A percentile compares a stretch with the other conserved stretches of the same genome.
phyloP scores from a whole-genome alignment of 208 protist genomes.

The Leishmania lainsoni region DNA sequence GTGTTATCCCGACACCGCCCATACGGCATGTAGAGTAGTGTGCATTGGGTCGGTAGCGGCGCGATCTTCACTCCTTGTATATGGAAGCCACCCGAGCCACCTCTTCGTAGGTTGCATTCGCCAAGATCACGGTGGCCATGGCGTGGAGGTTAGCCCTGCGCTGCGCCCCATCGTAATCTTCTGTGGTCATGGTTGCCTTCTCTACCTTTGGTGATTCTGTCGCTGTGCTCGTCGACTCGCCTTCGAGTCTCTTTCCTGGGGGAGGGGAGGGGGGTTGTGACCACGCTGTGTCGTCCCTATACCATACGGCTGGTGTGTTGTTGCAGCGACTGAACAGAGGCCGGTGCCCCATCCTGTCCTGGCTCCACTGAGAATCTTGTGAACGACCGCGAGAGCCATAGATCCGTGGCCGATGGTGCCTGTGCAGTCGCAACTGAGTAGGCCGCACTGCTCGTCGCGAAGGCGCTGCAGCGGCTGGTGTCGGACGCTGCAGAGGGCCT shows the following conservation, averaged over 20 bases:
- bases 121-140: slow-evolving; percentile 22
- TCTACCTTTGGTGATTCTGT: not conserved
- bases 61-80: not conserved
- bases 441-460: no score
- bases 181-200: not conserved
- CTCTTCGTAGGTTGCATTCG: slow-evolving; percentile 29
- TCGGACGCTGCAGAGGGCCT: not conserved
- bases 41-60: no score
- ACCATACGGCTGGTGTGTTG: not conserved
- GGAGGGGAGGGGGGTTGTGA: not conserved
- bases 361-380: not conserved
- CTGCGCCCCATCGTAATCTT: slow-evolving; percentile 10
- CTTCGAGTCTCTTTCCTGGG: no score
- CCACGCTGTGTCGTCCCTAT: not conserved
- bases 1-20: no score
- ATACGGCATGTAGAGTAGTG: no score
- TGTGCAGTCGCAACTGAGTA: not conserved
- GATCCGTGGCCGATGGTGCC: not conserved
- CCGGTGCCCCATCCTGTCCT: not conserved
- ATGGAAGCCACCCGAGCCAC: slow-evolving; percentile 14
- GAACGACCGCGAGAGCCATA: not conserved
- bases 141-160: slow-evolving; percentile 28
- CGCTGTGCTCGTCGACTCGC: not conserved
- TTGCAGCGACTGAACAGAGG: not conserved
- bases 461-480: no score